Conservation (phyloP, 2,329 filamentous ascomycete genomes). For the Lasiodiplodia sp. region DNA sequence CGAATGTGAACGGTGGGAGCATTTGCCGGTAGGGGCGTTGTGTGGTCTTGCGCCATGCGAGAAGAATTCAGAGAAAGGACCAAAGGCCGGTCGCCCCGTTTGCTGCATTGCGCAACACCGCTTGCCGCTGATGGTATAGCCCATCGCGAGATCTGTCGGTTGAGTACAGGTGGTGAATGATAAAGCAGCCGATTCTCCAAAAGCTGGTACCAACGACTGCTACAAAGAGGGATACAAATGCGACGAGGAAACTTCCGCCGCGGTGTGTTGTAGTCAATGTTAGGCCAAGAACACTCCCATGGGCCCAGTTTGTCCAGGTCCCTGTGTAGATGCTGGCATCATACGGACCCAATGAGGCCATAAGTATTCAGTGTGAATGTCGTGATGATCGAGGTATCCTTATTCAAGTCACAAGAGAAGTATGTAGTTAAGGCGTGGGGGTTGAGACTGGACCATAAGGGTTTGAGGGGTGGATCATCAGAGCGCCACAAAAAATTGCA, state of each 20-base stretch:
- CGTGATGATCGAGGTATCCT: rapidly evolving
- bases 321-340: constrained; percentile 36
- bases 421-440: too few species aligned
- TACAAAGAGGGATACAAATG: constrained; percentile 46
- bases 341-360: neutral
- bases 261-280: constrained; percentile 42
- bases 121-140: constrained; percentile 36
- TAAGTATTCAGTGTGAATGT: neutral
- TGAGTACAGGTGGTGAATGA: constrained; percentile 34
- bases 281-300: constrained; percentile 40
- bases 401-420: rapidly evolving
- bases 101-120: constrained; percentile 28
- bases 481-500: too few species aligned
- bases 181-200: constrained; percentile 38
- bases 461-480: too few species aligned
- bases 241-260: constrained; percentile 43
- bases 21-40: constrained; percentile 27
- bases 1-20: constrained; percentile 21
- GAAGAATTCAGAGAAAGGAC: neutral
- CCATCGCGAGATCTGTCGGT: constrained; percentile 32
- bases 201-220: constrained; percentile 33
- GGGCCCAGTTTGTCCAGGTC: constrained; percentile 44
- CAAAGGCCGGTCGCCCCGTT: constrained; percentile 10
- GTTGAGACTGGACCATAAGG: too few species aligned
- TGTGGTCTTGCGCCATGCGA: neutral